Base-by-base conservation (phyloP, 2,329 filamentous ascomycete species). In the Colletotrichum simmondsii region DNA sequence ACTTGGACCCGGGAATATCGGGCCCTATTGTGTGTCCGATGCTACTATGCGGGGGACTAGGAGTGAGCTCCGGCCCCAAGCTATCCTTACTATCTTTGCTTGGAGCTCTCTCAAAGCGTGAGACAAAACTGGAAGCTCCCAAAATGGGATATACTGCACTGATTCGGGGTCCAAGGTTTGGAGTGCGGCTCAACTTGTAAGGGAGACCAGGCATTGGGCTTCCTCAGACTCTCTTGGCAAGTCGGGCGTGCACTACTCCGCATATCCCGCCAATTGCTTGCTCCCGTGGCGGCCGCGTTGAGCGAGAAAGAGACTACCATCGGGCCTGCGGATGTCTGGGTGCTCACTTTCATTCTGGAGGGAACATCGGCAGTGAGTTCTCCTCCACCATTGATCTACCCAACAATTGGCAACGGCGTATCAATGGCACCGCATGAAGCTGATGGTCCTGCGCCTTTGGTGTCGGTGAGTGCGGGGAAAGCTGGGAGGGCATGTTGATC, bases 401-500 rank as follows among this genome's bases (percentile, higher is more conserved):
- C 59, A 61, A 61, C 42, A 26, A 22, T 65, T 11, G 22, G 42
- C 60, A 52, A 37, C 54, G 46, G 22, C 54, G 32, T 65, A 53
- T 52, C 57, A 32, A 56, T 61, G 24, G 60, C 32, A 61, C 66
- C 60, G 66, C 71, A 57, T 62, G 54, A 65, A 56, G 56, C 67
- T 57, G 35, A n/a, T 37, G 22, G 42, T 60, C 46, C 14, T 56
- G 52, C 70, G 30, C 46, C n/a, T 12, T 37, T 26, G 19, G 42
- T 54, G 22, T 65, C 46, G 35, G 32, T 14, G n/a, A 46, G 66
- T 70, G 71, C 60, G 71, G 71, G 66, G 66, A 72, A 73, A 73
- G 71, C 70, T 72, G 37, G 19, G 71, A 61, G 60, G 66, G 66
- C 60, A 64, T 71, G 71, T 57, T 65, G 71, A 70, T 73, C 71